Evolutionary conservation across 2,329 filamentous ascomycete genomes (phyloP), one percentile per base, ranked within the genome.

Genomic region (Fusarium sp.): DNA sequence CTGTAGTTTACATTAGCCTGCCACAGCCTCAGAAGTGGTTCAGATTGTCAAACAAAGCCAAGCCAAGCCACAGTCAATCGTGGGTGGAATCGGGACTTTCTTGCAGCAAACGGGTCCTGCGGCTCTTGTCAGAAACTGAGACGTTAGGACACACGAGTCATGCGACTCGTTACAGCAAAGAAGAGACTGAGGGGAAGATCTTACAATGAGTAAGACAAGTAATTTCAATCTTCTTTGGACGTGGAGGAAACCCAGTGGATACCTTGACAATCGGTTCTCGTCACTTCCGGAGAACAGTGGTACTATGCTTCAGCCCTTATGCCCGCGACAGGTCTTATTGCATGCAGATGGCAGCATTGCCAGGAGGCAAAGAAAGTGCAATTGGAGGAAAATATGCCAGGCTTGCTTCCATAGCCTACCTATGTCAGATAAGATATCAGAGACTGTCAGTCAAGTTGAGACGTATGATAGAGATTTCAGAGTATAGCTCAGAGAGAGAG

Each of bases 11-110:
- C 40, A 37, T 66, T 66, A 66, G 61, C 34, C 32, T 51, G 55
- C 62, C 48, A 56, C 48, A 69, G 54, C 66, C 56, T 61, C 57
- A 63, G 34, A 56, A 56, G 46, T 29, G 45, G 61, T 37, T 42
- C 44, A 61, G 40, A 56, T 57, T 63, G 61, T 48, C 59, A 60
- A 53, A 53, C 29, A 18, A 46, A 54, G 57, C 57, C 48, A 34
- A 64, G 62, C 40, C 62, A 57, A 60, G 54, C 59, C 45, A 64
- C 45, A 68, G 46, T 27, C 24, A 27, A n/a, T 42, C 13, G 22
- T 30, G 27, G 27, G 37, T 53, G 22, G 55, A 40, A 65, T 40
- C 14, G 41, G 47, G 52, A 12, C 27, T 32, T 61, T 27, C n/a
- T 49, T 49, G 42, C 42, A 59, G 45, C n/a, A 37, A 57, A 57